Base-by-base conservation (phyloP, 768 basidiomycete species). In the Trametes coccinea region DNA sequence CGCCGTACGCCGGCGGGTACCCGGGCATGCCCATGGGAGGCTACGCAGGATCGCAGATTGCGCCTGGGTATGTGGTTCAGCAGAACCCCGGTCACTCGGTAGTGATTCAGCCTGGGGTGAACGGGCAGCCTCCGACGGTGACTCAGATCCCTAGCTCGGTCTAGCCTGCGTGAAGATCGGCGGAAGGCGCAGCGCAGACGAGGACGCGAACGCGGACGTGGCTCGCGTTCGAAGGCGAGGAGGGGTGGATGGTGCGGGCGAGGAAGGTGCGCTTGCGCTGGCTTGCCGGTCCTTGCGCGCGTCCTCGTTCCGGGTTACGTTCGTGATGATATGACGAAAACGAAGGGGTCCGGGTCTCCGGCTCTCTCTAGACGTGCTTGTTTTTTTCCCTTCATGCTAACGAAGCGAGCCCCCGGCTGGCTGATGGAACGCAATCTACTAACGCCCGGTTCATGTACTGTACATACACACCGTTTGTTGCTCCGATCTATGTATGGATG, bases 51-150 rank as follows among this genome's bases (percentile, higher is more conserved):
- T 53, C 66, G 51, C 63, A 66, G 13, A 41, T 63, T 47, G 75
- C 78, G 67, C 78, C 77, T 44, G 73, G 70, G 50, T 76, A 76
- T 71, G 74, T 79, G 58, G 72, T 84, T 54, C 79, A 78, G 65
- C 83, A 82, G 63, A 73, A 70, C 60, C 83, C 84, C 53, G 88
- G 88, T 7, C 82, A 84, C 66, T 83, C 88, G 7, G 74, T 89
- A 63, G 75, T 91, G 48, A 85, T 92, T 62, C 88, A 89, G 65
- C 89, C 87, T 33, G 83, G 84, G 48, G 61, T 79, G 58, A 82
- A 84, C 63, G 88, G 89, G 40, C 79, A 77, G 41, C 81, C 83
- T 22, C 77, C 88, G 13, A 79, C 81, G n/a, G 75, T 91, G 52
- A 84, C 83, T 14, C 86, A 87, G 65, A 73, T 89, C 31, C 86